Evolutionary conservation across 2,329 filamentous ascomycete genomes (phyloP).

Genomic region (Phyllachora maydis): DNA sequence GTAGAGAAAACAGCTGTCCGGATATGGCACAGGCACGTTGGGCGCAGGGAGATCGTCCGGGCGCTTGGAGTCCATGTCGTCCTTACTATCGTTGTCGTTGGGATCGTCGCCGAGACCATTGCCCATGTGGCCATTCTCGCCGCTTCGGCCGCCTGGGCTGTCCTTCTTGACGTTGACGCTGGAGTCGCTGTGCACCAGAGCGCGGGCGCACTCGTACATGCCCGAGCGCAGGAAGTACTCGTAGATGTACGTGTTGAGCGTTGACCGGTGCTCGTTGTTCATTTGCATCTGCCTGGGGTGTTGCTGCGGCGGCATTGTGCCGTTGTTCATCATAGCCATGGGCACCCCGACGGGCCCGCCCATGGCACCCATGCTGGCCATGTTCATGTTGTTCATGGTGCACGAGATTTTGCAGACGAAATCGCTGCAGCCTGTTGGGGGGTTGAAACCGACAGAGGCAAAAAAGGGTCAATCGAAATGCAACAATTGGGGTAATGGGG

Average conservation of each 20-base stretch:
- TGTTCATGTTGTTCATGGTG: slow-evolving; percentile 42
- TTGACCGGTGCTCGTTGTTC: slow-evolving; percentile 26
- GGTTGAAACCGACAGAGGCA: slow-evolving; percentile 2
- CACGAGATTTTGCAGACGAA: slow-evolving; percentile 14
- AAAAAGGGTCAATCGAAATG: no score
- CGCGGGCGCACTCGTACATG: slow-evolving; percentile 67
- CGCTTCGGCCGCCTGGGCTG: slow-evolving; percentile 40
- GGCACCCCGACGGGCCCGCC: slow-evolving; percentile 43
- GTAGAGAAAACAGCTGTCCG: slow-evolving; percentile 74
- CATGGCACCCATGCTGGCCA: slow-evolving; percentile 51
- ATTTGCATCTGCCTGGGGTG: slow-evolving; percentile 15
- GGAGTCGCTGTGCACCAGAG: slow-evolving; percentile 45
- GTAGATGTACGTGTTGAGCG: slow-evolving; percentile 76
- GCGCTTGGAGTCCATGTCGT: slow-evolving; percentile 52
- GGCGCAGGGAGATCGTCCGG: slow-evolving; percentile 65
- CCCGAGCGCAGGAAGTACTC: slow-evolving; percentile 76
- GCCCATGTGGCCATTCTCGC: slow-evolving; percentile 43
- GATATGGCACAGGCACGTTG: no score
- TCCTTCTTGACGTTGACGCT: slow-evolving; percentile 47
- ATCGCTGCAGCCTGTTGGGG: no score
- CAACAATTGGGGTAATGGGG: no score
- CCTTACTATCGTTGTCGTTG: slow-evolving; percentile 71
- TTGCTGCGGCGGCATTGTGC: slow-evolving; percentile 13
- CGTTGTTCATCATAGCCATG: slow-evolving; percentile 50
- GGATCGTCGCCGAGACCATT: slow-evolving; percentile 54